Evolutionary conservation across 2,329 filamentous ascomycete genomes (phyloP).

Genomic region (Trichoderma breve): DNA sequence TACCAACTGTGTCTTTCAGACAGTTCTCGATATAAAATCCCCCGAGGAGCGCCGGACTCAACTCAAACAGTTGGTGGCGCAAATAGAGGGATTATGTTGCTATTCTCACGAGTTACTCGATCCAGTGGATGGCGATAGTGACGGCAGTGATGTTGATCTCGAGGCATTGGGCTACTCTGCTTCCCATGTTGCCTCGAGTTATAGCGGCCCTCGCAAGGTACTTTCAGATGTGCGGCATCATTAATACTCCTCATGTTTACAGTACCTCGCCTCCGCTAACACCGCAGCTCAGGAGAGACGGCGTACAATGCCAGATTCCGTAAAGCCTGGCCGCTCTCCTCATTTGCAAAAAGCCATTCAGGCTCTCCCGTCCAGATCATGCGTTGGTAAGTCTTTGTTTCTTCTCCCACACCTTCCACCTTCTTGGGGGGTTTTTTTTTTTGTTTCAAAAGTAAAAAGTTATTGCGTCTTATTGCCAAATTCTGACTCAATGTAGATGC

Average conservation of each 20-base stretch:
- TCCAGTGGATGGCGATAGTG: constrained; percentile 25
- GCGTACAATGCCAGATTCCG: constrained; percentile 11
- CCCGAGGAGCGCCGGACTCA: neutral
- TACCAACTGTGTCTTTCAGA: constrained; percentile 36
- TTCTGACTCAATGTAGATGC: constrained; percentile 28
- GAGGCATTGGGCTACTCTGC: constrained; percentile 38
- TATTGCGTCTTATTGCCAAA: neutral
- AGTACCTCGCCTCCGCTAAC: neutral
- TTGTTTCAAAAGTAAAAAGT: neutral
- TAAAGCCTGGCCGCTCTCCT: constrained; percentile 26
- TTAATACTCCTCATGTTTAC: neutral
- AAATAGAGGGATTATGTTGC: neutral
- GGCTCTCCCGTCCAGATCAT: constrained; percentile 35
- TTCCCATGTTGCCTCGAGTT: constrained; percentile 24
- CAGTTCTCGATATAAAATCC: constrained; percentile 11
- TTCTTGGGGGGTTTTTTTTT: no score
- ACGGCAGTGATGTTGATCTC: constrained; percentile 31
- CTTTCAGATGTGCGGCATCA: neutral
- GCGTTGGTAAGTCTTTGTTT: constrained; percentile 31
- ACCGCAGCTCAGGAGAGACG: neutral
- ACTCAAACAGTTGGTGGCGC: neutral
- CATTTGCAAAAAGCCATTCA: constrained; percentile 35
- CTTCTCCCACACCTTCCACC: neutral
- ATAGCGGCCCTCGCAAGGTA: neutral
- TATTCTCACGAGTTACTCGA: constrained; percentile 18